Conservation (phyloP, 2,329 filamentous ascomycete species). For the Aspergillus fumigatus region DNA sequence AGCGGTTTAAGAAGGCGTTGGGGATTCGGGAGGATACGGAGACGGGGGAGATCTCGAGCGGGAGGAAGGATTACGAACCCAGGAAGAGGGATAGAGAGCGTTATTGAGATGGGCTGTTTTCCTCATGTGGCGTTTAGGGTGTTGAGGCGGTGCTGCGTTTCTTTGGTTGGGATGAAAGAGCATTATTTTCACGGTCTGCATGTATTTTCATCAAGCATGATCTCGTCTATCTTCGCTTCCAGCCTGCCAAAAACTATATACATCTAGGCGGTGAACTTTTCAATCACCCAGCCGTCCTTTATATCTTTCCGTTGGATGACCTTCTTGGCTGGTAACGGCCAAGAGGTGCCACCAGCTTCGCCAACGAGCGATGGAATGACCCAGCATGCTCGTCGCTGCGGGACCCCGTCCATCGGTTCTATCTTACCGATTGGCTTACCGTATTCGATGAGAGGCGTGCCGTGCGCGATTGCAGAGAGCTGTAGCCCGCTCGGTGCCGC, state of each 20-base stretch:
- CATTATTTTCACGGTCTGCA: background rate
- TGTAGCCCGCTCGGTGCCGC: slow-evolving; percentile 73
- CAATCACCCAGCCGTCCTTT: slow-evolving; percentile 71
- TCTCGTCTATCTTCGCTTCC: background rate
- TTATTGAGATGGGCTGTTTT: slow-evolving; percentile 2
- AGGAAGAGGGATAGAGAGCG: slow-evolving; percentile 1
- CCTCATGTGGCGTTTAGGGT: slow-evolving; percentile 1
- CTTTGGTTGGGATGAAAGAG: background rate
- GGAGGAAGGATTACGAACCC: slow-evolving; percentile 5
- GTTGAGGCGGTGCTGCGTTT: slow-evolving; percentile 1
- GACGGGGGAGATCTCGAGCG: slow-evolving; percentile 58
- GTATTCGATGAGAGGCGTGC: slow-evolving; percentile 76
- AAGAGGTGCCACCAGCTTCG: slow-evolving; percentile 63
- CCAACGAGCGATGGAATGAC: slow-evolving; percentile 76
- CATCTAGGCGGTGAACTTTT: slow-evolving; percentile 42
- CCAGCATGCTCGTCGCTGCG: slow-evolving; percentile 67
- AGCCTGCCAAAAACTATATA: slow-evolving; percentile 9
- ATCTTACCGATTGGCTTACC: slow-evolving; percentile 90
- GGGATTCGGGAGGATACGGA: slow-evolving; percentile 86
- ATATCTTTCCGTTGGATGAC: slow-evolving; percentile 72
- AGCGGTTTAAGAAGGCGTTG: slow-evolving; percentile 77
- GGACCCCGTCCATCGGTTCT: slow-evolving; percentile 44
- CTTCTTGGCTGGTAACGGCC: slow-evolving; percentile 81
- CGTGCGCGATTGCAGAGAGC: slow-evolving; percentile 72
- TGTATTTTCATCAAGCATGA: background rate